Evolutionary conservation across 1,284 basidiomycete genomes (phyloP).

Genomic region (Tilletia setariae): DNA sequence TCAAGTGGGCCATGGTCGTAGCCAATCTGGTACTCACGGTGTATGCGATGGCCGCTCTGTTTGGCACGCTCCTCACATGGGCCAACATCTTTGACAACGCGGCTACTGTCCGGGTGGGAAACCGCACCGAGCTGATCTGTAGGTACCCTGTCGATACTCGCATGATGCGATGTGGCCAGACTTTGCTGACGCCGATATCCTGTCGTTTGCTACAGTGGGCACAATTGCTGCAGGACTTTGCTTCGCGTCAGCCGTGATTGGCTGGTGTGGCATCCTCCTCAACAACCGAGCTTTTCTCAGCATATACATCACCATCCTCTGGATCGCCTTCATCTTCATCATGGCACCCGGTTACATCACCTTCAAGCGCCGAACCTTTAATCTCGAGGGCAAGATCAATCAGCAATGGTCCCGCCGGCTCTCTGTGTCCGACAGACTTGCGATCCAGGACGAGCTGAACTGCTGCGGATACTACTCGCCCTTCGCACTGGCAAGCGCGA

Average conservation of each 20-base stretch:
- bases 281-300: conserved; percentile 73
- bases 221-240: conserved; percentile 64
- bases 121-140: conserved; percentile 63
- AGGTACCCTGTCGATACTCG: conserved; percentile 29
- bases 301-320: conserved; percentile 68
- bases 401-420: conserved; percentile 66
- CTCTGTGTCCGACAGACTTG: conserved; percentile 61
- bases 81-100: conserved; percentile 65
- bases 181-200: background rate
- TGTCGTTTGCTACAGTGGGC: conserved; percentile 58
- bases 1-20: conserved; percentile 16
- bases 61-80: conserved; percentile 65
- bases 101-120: conserved; percentile 66
- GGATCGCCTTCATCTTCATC: conserved; percentile 66
- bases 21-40: conserved; percentile 35
- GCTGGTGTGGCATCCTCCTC: conserved; percentile 67
- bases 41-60: conserved; percentile 62
- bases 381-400: conserved; percentile 71
- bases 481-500: conserved; percentile 64
- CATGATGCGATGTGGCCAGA: too few species aligned
- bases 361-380: conserved; percentile 66
- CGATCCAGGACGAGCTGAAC: conserved; percentile 65
- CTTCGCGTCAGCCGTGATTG: conserved; percentile 66
- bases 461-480: conserved; percentile 71
- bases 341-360: conserved; percentile 68